Evolutionary conservation across 495 filamentous ascomycete species (phyloP), one percentile per base, ranked within the genome.

Genomic region (Terfezia claveryi): DNA sequence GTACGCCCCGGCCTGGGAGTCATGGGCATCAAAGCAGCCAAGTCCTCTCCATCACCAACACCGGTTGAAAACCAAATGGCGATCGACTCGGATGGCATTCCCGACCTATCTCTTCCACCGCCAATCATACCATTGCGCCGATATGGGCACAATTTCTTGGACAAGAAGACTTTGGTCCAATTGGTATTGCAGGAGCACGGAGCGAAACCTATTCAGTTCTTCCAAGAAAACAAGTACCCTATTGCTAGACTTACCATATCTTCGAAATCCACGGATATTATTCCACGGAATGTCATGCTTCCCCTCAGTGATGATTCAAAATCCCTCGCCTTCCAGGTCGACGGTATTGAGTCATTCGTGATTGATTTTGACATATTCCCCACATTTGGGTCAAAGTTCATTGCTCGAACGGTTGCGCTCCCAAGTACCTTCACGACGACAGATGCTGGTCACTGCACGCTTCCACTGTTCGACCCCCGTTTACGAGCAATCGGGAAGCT

Each of bases 311-410:
- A 96, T 68, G 91, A 96, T 66, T 85, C 83, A 52, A 82, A 84
- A 53, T 75, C 84, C 38, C 80, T 95, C 55, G 93, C 89, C 8
- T 98, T 98, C 70, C 89, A 98, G 61, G 82, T 94, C 57, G 92
- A 98, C 67, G 87, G 82, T 54, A 69, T 96, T 51, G 83, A 88
- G 46, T 82, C 86, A 1, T 98, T 98, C 66, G 76, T 85, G 36
- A 82, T 98, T 60, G 91, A 98, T 68, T 94, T 96, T 65, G 92
- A 96, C 65, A 85, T 98, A 51, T 98, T 88, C 68, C 91, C 91
- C 10, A 93, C 92, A 0, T 95, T 96, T 65, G 91, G 91, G 51
- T 89, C 87, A 14, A 94, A 89, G 68, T 85, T 95, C 46, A 94
- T 96, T 64, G 92, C 91, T 10, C 88, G 91, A 68, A 88, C 85